A percentile compares a stretch with the other conserved stretches of the same genome.
Conservation (phyloP, 345 rosid species). For the Eucalyptus erythrocorys region DNA sequence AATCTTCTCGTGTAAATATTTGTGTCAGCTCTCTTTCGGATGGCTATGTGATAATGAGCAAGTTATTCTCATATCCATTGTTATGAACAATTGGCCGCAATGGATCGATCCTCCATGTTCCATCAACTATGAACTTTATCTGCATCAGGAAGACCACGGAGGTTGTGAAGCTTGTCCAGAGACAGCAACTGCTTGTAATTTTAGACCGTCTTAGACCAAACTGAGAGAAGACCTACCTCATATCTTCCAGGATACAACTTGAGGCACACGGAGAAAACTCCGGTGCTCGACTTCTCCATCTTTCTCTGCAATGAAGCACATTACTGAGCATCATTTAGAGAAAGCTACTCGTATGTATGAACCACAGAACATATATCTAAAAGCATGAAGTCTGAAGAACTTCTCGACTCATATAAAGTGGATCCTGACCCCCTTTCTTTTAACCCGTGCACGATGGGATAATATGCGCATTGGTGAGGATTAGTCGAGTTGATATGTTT, state of each 20-base stretch:
- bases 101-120: constrained; percentile 89
- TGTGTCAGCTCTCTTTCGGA: neutral
- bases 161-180: neutral
- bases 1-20: neutral
- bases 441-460: neutral
- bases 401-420: neutral
- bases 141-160: constrained; percentile 2
- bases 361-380: neutral
- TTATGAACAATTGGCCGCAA: constrained; percentile 62
- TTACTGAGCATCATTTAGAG: neutral
- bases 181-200: neutral
- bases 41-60: constrained; percentile 44
- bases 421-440: neutral
- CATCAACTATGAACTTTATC: constrained; percentile 93
- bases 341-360: neutral
- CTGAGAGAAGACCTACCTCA: constrained; percentile 31
- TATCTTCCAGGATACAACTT: constrained; percentile 86
- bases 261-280: constrained; percentile 53
- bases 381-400: neutral
- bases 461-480: neutral
- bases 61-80: constrained; percentile 65
- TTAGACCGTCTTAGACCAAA: neutral
- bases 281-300: constrained; percentile 71
- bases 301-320: constrained; percentile 41
- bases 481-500: neutral